phyloP scores from a whole-genome alignment of 192 early-diverging fungal species.

The Spinellus fusiger region DNA sequence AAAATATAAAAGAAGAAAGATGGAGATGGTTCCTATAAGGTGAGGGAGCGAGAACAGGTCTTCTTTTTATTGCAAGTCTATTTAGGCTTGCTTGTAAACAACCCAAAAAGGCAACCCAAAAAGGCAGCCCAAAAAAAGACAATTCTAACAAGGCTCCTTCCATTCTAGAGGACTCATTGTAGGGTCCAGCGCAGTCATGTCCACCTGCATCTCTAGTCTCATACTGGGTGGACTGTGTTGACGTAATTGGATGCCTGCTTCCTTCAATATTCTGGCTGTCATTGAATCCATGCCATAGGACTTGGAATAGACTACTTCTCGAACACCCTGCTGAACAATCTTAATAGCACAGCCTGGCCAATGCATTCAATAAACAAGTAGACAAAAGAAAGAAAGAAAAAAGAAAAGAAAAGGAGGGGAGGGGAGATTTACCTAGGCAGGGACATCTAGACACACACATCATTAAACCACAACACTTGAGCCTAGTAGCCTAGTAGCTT shows the following conservation, averaged over 20 bases:
- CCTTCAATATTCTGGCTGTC: slow-evolving; percentile 72
- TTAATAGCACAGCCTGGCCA: slow-evolving; percentile 86
- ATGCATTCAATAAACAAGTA: background rate
- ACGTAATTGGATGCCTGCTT: slow-evolving; percentile 76
- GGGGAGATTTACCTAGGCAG: slow-evolving; percentile 49
- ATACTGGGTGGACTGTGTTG: slow-evolving; percentile 65
- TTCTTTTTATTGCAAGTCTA: too few relatives aligned
- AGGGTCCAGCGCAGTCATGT: background rate
- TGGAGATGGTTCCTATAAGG: too few relatives aligned
- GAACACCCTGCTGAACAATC: slow-evolving; percentile 91
- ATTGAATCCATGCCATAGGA: slow-evolving; percentile 94
- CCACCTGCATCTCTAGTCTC: slow-evolving; percentile 43
- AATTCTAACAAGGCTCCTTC: too few relatives aligned
- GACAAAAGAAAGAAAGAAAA: slow-evolving; percentile 24
- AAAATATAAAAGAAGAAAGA: too few relatives aligned
- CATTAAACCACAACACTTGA: too few relatives aligned
- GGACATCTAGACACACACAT: slow-evolving; percentile 43
- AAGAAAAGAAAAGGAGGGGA: background rate
- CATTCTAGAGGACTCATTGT: too few relatives aligned
- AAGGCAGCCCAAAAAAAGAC: too few relatives aligned
- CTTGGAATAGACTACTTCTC: slow-evolving; percentile 86
- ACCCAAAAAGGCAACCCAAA: background rate
- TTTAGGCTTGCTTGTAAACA: slow-evolving; percentile 1
- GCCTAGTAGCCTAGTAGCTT: background rate
- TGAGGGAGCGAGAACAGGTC: too few relatives aligned